Conservation (phyloP, 495 filamentous ascomycete species). For the Penicillium manginii region DNA sequence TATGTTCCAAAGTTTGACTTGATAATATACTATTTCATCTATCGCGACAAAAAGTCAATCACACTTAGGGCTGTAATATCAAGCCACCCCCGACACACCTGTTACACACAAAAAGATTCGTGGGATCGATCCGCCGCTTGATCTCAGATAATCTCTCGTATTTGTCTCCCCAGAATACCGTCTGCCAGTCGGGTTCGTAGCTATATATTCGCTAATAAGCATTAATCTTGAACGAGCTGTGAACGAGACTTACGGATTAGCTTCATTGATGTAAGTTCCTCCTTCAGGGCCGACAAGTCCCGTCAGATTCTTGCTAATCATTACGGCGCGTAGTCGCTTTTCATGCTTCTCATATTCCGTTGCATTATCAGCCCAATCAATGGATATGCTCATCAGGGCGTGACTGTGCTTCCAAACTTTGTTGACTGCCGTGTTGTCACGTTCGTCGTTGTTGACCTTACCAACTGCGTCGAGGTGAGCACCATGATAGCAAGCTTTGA, state of each 20-base stretch:
- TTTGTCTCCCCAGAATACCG: slow-evolving; percentile 9
- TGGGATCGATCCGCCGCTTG: slow-evolving; percentile 9
- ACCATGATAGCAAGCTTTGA: neutral
- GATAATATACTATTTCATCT: too few species aligned
- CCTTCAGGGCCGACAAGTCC: neutral
- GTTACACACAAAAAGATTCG: neutral
- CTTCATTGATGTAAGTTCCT: slow-evolving; percentile 1
- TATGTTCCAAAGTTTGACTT: too few species aligned
- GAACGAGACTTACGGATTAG: neutral
- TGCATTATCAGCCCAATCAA: slow-evolving; percentile 1
- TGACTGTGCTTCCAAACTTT: neutral
- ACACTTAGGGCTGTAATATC: neutral
- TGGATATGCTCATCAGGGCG: neutral
- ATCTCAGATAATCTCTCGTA: slow-evolving; percentile 7
- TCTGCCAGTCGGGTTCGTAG: slow-evolving; percentile 6
- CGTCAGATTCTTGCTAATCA: neutral
- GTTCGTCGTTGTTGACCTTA: neutral
- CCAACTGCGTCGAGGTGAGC: neutral
- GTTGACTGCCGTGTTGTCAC: neutral
- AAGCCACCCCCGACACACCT: neutral
- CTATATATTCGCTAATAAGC: neutral
- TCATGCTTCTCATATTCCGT: neutral
- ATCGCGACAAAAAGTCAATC: too few species aligned
- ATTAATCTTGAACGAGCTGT: neutral
- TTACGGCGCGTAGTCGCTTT: neutral